Evolutionary conservation across 345 rosid genomes (phyloP), one percentile per base, ranked within the genome.

Genomic region (Euphorbia lathyris): DNA sequence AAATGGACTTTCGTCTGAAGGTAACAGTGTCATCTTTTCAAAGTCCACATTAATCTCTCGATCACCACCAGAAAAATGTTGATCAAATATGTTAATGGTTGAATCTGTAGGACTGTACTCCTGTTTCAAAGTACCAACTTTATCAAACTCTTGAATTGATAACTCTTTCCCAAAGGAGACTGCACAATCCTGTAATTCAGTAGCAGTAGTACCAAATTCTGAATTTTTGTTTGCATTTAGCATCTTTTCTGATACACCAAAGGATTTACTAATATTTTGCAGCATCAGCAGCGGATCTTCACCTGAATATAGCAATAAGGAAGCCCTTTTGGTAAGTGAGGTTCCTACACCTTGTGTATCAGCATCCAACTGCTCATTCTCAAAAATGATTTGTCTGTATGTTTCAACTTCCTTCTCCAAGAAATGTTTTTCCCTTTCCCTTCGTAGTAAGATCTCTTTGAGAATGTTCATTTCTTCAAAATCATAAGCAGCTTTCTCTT

Each of bases 381-480:
- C 82, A 29, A 80, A 79, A 76, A 77, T 59, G 66, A 77, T 75
- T 78, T 86, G 83, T 79, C 81, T 83, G 66, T 87, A 86, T 62
- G 90, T 79, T 71, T 87, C 89, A 63, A 90, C 79, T 85, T 94
- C 97, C 71, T 84, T 87, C 83, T 88, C 96, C 67, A 91, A 74
- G 81, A 84, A 83, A 79, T 83, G 89, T 58, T 84, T 90, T 73
- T 91, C 98, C 81, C 65, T 85, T 58, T 94, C 97, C 74, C 86
- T 86, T 78, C 81, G 82, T 9, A 90, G 70, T 43, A 94, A 80
- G 58, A 90, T 90, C 82, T 94, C 98, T 80, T 94, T 88, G 66
- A 94, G 84, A 77, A 94, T 72, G 73, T 73, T 79, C 93, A 88
- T 90, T 81, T 94, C 98, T 74, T 90, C 97, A 71, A 82, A 86